Evolutionary conservation across 306 rosid species (phyloP).

Genomic region (Vigna trinervia): DNA sequence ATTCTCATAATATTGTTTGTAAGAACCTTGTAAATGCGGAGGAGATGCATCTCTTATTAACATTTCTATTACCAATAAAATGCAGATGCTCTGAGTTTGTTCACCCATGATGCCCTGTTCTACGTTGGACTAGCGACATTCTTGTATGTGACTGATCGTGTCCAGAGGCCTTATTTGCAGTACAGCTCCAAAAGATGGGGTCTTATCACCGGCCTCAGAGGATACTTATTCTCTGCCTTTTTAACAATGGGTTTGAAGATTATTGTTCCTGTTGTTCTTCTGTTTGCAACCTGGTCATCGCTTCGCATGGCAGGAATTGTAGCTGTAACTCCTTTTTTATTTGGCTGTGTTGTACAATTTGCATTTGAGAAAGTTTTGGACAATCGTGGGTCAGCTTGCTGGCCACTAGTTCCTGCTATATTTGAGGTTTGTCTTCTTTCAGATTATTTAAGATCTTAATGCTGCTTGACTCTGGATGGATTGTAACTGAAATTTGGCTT

Average conservation of each 20-base stretch:
- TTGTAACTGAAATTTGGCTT: slow-evolving; percentile 22
- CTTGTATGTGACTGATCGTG: slow-evolving; percentile 70
- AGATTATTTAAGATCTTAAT: slow-evolving; percentile 28
- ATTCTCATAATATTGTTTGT: slow-evolving; percentile 17
- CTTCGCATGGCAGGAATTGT: slow-evolving; percentile 65
- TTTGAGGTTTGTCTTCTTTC: slow-evolving; percentile 68
- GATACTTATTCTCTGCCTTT: slow-evolving; percentile 72
- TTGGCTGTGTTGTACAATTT: slow-evolving; percentile 67
- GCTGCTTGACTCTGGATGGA: neutral
- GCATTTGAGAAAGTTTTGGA: slow-evolving; percentile 64
- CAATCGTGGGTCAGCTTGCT: slow-evolving; percentile 66
- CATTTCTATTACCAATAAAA: slow-evolving; percentile 39
- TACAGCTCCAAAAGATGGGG: slow-evolving; percentile 94
- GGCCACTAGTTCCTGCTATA: slow-evolving; percentile 84
- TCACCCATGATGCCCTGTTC: slow-evolving; percentile 65
- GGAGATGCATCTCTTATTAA: slow-evolving; percentile 20
- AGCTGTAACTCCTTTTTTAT: slow-evolving; percentile 64
- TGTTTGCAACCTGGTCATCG: slow-evolving; percentile 65
- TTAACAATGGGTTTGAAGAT: slow-evolving; percentile 75
- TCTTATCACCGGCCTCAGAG: slow-evolving; percentile 91
- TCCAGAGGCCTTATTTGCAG: slow-evolving; percentile 86
- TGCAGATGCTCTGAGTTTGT: slow-evolving; percentile 72
- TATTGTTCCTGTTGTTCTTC: slow-evolving; percentile 59
- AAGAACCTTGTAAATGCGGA: neutral
- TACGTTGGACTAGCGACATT: slow-evolving; percentile 75